phyloP scores from a whole-genome alignment of 1,284 basidiomycete genomes.

The Cryptococcus sp. region DNA sequence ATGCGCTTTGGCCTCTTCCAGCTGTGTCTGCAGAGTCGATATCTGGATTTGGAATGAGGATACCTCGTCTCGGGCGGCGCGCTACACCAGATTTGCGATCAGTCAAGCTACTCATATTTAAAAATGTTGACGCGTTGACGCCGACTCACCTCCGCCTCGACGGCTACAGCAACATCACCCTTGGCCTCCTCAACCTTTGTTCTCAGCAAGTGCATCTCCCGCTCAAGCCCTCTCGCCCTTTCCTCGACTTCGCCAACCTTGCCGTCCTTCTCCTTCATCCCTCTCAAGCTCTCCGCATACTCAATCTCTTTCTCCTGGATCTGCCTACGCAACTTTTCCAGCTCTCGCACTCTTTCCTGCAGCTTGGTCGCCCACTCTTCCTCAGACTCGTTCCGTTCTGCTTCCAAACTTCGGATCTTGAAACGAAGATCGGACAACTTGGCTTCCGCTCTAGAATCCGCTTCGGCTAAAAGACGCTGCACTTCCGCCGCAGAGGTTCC shows the following conservation, averaged over 20 bases:
- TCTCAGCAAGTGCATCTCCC: constrained; percentile 29
- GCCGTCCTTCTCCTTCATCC: constrained; percentile 63
- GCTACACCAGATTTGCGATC: constrained; percentile 22
- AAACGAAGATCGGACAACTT: constrained; percentile 69
- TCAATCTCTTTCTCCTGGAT: constrained; percentile 60
- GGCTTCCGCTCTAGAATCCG: constrained; percentile 73
- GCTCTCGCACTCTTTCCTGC: constrained; percentile 62
- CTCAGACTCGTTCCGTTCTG: constrained; percentile 60
- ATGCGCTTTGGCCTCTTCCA: constrained; percentile 49
- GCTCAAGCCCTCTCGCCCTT: constrained; percentile 60
- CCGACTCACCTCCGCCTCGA: constrained; percentile 53
- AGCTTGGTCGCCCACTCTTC: constrained; percentile 75
- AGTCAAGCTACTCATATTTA: no score
- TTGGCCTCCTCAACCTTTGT: constrained; percentile 57
- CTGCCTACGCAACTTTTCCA: constrained; percentile 67
- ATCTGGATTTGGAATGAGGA: constrained; percentile 42
- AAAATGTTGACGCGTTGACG: neutral
- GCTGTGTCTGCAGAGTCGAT: constrained; percentile 44
- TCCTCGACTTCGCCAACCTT: constrained; percentile 60
- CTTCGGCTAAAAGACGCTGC: constrained; percentile 70
- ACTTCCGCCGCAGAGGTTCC: constrained; percentile 62
- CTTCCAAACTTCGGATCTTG: constrained; percentile 45
- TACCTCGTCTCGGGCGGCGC: constrained; percentile 52
- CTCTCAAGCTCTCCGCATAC: constrained; percentile 59
- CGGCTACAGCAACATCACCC: constrained; percentile 52